Base-by-base conservation (phyloP, 2,329 filamentous ascomycete genomes). In the Sporothrix phasma region DNA sequence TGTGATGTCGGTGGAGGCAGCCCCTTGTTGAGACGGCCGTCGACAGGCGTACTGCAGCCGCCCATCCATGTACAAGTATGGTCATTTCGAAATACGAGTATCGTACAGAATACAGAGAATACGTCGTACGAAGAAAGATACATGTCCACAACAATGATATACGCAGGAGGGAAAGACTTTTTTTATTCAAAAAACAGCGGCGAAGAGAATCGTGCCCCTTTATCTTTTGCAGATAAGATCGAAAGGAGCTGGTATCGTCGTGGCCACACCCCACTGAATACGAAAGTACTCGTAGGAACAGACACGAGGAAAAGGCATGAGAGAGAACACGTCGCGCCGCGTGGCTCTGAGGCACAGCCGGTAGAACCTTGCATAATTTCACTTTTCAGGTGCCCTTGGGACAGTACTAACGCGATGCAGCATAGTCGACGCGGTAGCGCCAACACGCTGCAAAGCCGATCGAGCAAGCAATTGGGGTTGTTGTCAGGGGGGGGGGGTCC, bases 401-500 rank as follows among this genome's bases (percentile, higher is more conserved):
- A 11, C 29, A 10, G 17, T 47, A 43, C 49, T 64, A 56, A 61
- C 63, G 26, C n/a, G 31, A 64, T 61, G 17, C 39, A 56, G 58
- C 37, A 7, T 64, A 64, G 63, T 34, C 43, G 26, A 34, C 43
- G 43, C 29, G 31, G 58, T 41, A n/a, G n/a, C 37, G 41, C 62
- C 62, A 22, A 41, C 22, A 64, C 60, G n/a, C 62, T 64, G 62
- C 62, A 63, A 22, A n/a, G n/a, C n/a, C n/a, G n/a, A n/a, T 37
- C 29, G 49, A 54, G 47, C 47, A 34, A 37, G 29, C 29, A 31
- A 34, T 34, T 54, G 45, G 45, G 22, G 45, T 24, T 31, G 17
- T 37, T n/a, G n/a, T n/a, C n/a, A n/a, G n/a, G n/a, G n/a, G n/a
- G n/a, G n/a, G n/a, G n/a, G n/a, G n/a, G n/a, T n/a, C n/a, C 41